Percentiles rank a stretch among this genome's conserved stretches.
These are phyloP conservation scores for Olyra latifolia DNA, from an alignment of 176 grass and related monocot species.

Conservation along the genomic window DNA sequence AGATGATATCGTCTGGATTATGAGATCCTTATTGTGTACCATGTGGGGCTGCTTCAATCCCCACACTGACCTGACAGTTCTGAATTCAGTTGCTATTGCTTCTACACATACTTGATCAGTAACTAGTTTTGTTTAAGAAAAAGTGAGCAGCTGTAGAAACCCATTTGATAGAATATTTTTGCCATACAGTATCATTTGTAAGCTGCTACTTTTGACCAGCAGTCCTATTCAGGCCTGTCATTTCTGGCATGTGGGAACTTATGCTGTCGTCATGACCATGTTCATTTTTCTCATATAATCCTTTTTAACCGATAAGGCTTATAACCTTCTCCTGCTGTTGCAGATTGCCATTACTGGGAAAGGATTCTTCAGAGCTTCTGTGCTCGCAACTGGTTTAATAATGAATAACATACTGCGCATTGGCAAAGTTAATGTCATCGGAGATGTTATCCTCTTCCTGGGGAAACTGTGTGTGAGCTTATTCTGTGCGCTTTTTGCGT, in stretches of 20 bases:
- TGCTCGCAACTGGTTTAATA: constrained; percentile 85
- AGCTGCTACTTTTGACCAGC: not conserved
- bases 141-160: not conserved
- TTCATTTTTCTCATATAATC: not conserved
- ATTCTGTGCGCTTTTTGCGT: constrained; percentile 89
- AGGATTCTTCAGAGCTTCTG: constrained; percentile 88
- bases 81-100: not conserved
- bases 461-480: constrained; percentile 92
- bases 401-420: constrained; percentile 99
- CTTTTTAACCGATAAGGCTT: not conserved
- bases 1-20: not conserved
- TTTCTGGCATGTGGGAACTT: not conserved
- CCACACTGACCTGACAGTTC: not conserved
- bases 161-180: not conserved
- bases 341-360: constrained; percentile 98
- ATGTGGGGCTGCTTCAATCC: not conserved
- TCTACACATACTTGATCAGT: not conserved
- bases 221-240: not conserved
- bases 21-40: not conserved
- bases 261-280: not conserved
- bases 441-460: constrained; percentile 95
- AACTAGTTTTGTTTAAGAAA: not conserved
- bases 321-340: constrained; percentile 15
- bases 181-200: not conserved
- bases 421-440: constrained; percentile 95